Evolutionary conservation across 108 stramenopile species (phyloP).

Genomic region (Bacterosira constricta): DNA sequence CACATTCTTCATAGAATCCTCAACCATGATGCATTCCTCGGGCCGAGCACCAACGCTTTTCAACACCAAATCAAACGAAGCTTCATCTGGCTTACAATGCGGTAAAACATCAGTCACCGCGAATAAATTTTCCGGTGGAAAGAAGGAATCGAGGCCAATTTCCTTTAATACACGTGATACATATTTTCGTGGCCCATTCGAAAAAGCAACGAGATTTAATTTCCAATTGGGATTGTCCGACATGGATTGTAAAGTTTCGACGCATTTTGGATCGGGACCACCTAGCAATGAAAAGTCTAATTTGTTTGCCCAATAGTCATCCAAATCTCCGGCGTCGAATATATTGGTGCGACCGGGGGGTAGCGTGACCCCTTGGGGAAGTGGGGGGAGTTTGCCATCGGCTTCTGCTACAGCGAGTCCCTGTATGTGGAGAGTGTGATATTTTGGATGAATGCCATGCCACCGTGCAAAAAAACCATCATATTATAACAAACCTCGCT

Average conservation of each 20-base stretch:
- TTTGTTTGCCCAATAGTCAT: slow-evolving; percentile 70
- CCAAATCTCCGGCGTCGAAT: slow-evolving; percentile 57
- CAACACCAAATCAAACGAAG: slow-evolving; percentile 71
- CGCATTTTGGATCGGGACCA: slow-evolving; percentile 43
- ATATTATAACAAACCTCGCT: too few species aligned
- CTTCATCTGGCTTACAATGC: slow-evolving; percentile 82
- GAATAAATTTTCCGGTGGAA: slow-evolving; percentile 65
- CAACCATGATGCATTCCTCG: slow-evolving; percentile 77
- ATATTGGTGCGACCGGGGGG: slow-evolving; percentile 12
- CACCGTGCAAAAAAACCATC: too few species aligned
- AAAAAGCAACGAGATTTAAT: slow-evolving; percentile 69
- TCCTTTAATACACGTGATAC: slow-evolving; percentile 61
- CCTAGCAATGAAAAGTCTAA: slow-evolving; percentile 69
- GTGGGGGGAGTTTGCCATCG: slow-evolving; percentile 69
- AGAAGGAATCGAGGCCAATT: slow-evolving; percentile 60
- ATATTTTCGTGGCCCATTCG: slow-evolving; percentile 76
- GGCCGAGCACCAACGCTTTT: slow-evolving; percentile 50
- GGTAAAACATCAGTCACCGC: slow-evolving; percentile 86
- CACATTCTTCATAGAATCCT: slow-evolving; percentile 90
- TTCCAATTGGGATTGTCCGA: slow-evolving; percentile 13
- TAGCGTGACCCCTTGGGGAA: slow-evolving; percentile 22
- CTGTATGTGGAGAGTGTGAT: not conserved
- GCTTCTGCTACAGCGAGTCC: slow-evolving; percentile 70
- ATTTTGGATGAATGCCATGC: not conserved
- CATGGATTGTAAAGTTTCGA: slow-evolving; percentile 42